Evolutionary conservation across 805 yeast genomes (phyloP).

Genomic region (Nakazawaea ishiwadae): DNA sequence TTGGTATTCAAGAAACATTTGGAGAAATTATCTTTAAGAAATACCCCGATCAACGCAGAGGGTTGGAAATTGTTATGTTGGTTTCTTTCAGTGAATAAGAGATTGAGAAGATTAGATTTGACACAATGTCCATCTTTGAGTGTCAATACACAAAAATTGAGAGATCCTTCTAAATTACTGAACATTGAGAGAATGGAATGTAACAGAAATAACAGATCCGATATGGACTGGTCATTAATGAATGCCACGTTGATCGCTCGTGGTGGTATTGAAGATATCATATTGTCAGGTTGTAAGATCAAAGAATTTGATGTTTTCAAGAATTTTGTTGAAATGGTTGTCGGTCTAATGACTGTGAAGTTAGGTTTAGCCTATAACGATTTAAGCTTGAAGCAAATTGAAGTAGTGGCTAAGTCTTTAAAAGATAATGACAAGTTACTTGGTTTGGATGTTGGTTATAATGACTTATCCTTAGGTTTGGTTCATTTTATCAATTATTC

Average conservation of each 20-base stretch:
- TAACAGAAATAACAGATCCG: slow-evolving; percentile 54
- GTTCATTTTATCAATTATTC: slow-evolving; percentile 33
- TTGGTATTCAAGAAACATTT: slow-evolving; percentile 60
- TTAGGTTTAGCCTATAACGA: slow-evolving; percentile 79
- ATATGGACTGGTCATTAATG: slow-evolving; percentile 79
- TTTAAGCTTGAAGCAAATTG: slow-evolving; percentile 53
- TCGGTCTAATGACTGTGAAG: slow-evolving; percentile 48
- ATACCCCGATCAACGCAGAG: slow-evolving; percentile 63
- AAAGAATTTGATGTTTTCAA: slow-evolving; percentile 51
- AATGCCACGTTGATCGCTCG: slow-evolving; percentile 64
- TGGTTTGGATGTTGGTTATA: slow-evolving; percentile 84
- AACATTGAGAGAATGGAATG: slow-evolving; percentile 35
- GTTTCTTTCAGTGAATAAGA: slow-evolving; percentile 61
- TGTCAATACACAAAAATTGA: slow-evolving; percentile 37
- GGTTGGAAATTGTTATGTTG: slow-evolving; percentile 82
- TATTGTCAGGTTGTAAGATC: slow-evolving; percentile 73
- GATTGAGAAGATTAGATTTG: slow-evolving; percentile 56
- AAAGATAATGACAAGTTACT: slow-evolving; percentile 34
- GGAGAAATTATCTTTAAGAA: slow-evolving; percentile 71
- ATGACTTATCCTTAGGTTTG: slow-evolving; percentile 49
- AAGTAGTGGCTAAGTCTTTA: slow-evolving; percentile 56
- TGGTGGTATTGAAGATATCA: slow-evolving; percentile 74
- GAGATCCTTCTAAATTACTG: slow-evolving; percentile 15
- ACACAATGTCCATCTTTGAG: slow-evolving; percentile 59
- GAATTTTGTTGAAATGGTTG: slow-evolving; percentile 51